These are phyloP conservation scores for Diplodia seriata DNA, from an alignment of 2,329 filamentous ascomycete species.

Conservation along the genomic window DNA sequence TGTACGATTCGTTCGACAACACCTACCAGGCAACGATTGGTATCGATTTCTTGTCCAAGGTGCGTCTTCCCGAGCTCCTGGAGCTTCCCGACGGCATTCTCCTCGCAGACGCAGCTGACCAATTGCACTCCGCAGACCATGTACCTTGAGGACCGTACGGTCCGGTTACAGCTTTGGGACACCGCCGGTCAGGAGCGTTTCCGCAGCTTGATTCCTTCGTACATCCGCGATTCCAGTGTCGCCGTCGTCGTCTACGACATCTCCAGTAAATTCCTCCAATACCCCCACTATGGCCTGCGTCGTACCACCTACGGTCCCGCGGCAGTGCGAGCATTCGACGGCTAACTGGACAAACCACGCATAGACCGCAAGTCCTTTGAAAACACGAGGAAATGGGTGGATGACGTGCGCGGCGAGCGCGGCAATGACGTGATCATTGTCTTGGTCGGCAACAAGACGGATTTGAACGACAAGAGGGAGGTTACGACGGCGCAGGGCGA, in stretches of 20 bases:
- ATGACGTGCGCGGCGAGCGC: constrained; percentile 94
- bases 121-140: constrained; percentile 71
- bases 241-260: constrained; percentile 99
- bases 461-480: constrained; percentile 97
- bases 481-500: constrained; percentile 96
- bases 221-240: constrained; percentile 97
- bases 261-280: constrained; percentile 67
- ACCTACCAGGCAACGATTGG: constrained; percentile 99
- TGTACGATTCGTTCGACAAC: constrained; percentile 99
- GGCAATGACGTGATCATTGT: constrained; percentile 99
- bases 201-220: constrained; percentile 94
- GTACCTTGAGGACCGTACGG: constrained; percentile 98
- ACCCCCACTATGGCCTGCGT: constrained; percentile 26
- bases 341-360: constrained; percentile 14
- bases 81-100: not conserved
- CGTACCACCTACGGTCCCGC: not conserved
- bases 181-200: constrained; percentile 98
- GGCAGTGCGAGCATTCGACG: constrained; percentile 6
- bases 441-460: constrained; percentile 98
- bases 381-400: constrained; percentile 99
- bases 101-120: constrained; percentile 21
- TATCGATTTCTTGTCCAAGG: constrained; percentile 99
- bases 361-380: constrained; percentile 92
- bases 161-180: constrained; percentile 97
- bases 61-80: constrained; percentile 49